Evolutionary conservation across 331 rosid species (phyloP).

Genomic region (Pyracantha coccinea): DNA sequence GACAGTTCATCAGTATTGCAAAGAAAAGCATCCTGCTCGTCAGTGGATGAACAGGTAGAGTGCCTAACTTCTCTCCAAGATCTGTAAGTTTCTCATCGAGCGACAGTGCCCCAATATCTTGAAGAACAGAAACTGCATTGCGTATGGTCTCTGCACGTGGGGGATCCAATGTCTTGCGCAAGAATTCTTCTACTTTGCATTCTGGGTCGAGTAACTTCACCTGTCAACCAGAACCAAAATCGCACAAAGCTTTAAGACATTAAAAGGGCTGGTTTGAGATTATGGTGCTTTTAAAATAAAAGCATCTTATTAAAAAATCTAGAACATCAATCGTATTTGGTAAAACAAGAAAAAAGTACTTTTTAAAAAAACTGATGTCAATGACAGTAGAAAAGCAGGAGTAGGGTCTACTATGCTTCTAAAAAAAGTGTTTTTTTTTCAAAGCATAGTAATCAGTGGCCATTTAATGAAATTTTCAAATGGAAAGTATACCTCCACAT

Average conservation of each 20-base stretch:
- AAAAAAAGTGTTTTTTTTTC: too few relatives aligned
- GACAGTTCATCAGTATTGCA: constrained; percentile 85
- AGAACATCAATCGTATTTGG: too few relatives aligned
- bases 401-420: too few relatives aligned
- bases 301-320: too few relatives aligned
- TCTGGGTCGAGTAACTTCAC: constrained; percentile 79
- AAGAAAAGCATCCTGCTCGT: constrained; percentile 90
- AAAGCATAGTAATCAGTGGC: too few relatives aligned
- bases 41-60: constrained; percentile 88
- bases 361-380: too few relatives aligned
- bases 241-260: not conserved
- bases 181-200: constrained; percentile 58
- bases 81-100: constrained; percentile 63
- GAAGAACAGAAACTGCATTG: constrained; percentile 73
- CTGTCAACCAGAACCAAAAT: constrained; percentile 31
- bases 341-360: too few relatives aligned
- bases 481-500: too few relatives aligned
- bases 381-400: too few relatives aligned
- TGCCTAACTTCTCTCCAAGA: constrained; percentile 84
- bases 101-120: constrained; percentile 89
- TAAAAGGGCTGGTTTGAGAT: not conserved
- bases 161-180: constrained; percentile 81
- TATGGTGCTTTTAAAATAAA: too few relatives aligned
- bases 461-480: too few relatives aligned
- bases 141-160: constrained; percentile 70